Evolutionary conservation across 768 basidiomycete genomes (phyloP).

Genomic region (Pleurotus citrinopileatus): DNA sequence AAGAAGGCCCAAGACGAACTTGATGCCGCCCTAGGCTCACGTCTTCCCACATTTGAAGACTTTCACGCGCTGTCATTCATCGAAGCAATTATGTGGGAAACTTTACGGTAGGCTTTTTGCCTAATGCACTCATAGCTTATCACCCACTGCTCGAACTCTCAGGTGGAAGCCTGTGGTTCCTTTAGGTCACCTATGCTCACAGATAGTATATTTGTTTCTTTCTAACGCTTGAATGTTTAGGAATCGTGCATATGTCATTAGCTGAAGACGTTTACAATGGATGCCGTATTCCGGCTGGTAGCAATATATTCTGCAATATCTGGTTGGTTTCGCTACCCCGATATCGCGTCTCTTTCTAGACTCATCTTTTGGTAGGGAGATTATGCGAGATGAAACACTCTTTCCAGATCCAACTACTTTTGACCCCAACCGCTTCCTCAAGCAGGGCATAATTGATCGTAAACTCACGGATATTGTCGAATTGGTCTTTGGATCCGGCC

Average conservation of each 20-base stretch:
- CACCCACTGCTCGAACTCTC: no score
- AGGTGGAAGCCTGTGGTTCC: background rate
- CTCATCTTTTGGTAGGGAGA: background rate
- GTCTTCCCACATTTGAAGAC: conserved; percentile 29
- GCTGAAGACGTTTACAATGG: conserved; percentile 41
- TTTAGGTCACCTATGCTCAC: background rate
- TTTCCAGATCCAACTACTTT: conserved; percentile 17
- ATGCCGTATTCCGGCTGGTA: conserved; percentile 39
- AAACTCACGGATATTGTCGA: background rate
- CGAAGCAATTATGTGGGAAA: conserved; percentile 21
- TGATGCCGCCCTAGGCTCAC: conserved; percentile 23
- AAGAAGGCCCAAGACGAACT: conserved; percentile 28
- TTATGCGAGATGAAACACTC: conserved; percentile 12
- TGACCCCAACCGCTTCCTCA: conserved; percentile 18
- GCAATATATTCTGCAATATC: conserved; percentile 30
- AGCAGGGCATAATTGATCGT: conserved; percentile 15
- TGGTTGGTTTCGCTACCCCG: conserved; percentile 20
- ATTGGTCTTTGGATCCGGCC: background rate
- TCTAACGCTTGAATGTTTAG: conserved; percentile 11
- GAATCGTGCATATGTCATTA: conserved; percentile 27
- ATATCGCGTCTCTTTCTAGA: background rate
- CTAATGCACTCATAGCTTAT: no score
- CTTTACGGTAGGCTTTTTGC: no score
- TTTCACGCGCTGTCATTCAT: conserved; percentile 25
- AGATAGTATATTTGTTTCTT: background rate